Base-by-base conservation (phyloP, 2,329 filamentous ascomycete species). In the Penicillium brasilianum region DNA sequence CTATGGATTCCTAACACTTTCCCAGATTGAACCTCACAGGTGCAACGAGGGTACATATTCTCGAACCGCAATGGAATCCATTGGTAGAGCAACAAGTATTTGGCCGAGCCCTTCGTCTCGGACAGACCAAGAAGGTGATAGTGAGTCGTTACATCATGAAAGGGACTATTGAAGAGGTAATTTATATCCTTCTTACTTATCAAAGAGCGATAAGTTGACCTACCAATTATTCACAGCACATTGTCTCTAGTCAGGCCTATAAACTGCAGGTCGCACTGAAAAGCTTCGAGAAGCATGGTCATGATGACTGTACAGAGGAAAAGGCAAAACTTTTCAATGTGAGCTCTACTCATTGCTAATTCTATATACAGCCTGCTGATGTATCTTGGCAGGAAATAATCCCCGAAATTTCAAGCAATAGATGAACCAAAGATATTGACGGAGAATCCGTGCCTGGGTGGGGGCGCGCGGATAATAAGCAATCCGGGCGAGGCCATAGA, bases 41-140 rank as follows among this genome's bases (percentile, higher is more conserved):
- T 41, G 51, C 36, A n/a, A 54, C 34, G 20, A 41, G 51, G 37
- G 50, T 60, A 34, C 36, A 52, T 48, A 56, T 56, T 36, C 25
- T 56, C 11, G 54, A 56, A n/a, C 54, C 54, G 3, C 54, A 56
- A 48, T 56, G 54, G 54, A 56, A 56, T 20, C 54, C 54, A 3
- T 49, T 48, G 28, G 39, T 49, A 18, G 54, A 56, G 16, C n/a
- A 48, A 16, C 50, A 56, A n/a, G 39, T 41, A 11, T 36, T 56
- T 48, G 25, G 30, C 25, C 54, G 54, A 36, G 54, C 41, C 8
- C 41, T 48, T 11, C 54, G 54, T 48, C 41, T 56, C 25, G 54
- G 54, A 1, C 54, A 56, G 43, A 48, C 28, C 3, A 11, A 48
- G 18, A 36, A 56, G 41, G 54, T 56, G 13, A 16, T 56, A 14